A percentile compares a stretch with the other conserved stretches of the same genome.
phyloP scores from a whole-genome alignment of 2,329 filamentous ascomycete genomes.

The Venturiaceae sp. region DNA sequence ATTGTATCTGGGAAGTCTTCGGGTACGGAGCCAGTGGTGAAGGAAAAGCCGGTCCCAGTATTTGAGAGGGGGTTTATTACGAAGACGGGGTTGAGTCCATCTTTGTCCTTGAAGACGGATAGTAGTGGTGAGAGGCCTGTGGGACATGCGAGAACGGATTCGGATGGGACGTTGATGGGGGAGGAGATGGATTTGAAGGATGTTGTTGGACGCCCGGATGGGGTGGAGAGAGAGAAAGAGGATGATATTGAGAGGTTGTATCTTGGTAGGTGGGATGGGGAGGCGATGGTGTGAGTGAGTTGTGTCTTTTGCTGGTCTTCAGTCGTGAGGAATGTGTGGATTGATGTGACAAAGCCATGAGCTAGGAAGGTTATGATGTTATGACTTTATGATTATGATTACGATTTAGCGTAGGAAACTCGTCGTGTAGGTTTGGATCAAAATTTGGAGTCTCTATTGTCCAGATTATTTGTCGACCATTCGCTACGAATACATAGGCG shows the following conservation, averaged over 20 bases:
- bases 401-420: too few relatives aligned
- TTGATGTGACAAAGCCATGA: too few relatives aligned
- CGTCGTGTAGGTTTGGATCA: too few relatives aligned
- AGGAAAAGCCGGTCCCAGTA: background rate
- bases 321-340: too few relatives aligned
- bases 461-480: too few relatives aligned
- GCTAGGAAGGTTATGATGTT: too few relatives aligned
- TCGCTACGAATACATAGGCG: too few relatives aligned
- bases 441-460: too few relatives aligned
- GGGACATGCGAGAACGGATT: background rate
- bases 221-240: background rate
- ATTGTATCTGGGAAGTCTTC: background rate
- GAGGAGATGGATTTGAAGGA: background rate
- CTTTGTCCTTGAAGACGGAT: background rate
- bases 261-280: background rate
- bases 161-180: background rate
- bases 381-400: too few relatives aligned
- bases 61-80: background rate
- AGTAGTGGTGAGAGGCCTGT: background rate
- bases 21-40: background rate
- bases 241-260: conserved; percentile 5
- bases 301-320: too few relatives aligned
- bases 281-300: background rate
- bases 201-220: background rate
- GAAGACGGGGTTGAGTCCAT: background rate